phyloP scores from a whole-genome alignment of 495 filamentous ascomycete genomes.

The Aspergillus sparsus region DNA sequence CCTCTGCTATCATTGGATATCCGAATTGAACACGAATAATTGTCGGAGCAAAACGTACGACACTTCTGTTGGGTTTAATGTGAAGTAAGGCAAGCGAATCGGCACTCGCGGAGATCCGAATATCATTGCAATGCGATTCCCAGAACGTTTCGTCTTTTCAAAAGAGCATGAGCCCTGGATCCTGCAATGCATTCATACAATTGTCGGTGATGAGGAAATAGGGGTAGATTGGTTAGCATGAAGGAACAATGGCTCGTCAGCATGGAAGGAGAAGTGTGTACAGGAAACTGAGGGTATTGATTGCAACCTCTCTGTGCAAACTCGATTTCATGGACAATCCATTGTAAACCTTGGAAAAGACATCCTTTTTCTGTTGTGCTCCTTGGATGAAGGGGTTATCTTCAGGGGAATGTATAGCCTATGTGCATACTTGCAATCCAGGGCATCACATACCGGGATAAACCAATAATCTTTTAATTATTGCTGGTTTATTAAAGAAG shows the following conservation, averaged over 20 bases:
- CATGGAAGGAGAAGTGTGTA: conserved; percentile 4
- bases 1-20: too few species aligned
- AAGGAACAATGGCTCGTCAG: conserved; percentile 12
- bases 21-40: too few species aligned
- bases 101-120: neutral
- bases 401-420: conserved; percentile 16
- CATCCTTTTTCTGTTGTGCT: conserved; percentile 9
- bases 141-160: neutral
- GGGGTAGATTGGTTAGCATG: neutral
- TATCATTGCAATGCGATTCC: neutral
- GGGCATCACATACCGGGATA: conserved; percentile 21
- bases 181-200: neutral
- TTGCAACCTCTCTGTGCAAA: conserved; percentile 10
- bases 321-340: conserved; percentile 10
- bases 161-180: neutral
- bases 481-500: conserved; percentile 9
- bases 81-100: neutral
- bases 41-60: too few species aligned
- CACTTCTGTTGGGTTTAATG: too few species aligned
- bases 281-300: conserved; percentile 1
- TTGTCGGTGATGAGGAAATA: neutral
- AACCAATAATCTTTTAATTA: conserved; percentile 16
- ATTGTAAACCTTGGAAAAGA: conserved; percentile 12
- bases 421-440: conserved; percentile 22
- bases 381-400: conserved; percentile 21